These are phyloP conservation scores for Fusarium protoensiforme DNA, from an alignment of 2,329 filamentous ascomycete genomes.

Conservation along the genomic window DNA sequence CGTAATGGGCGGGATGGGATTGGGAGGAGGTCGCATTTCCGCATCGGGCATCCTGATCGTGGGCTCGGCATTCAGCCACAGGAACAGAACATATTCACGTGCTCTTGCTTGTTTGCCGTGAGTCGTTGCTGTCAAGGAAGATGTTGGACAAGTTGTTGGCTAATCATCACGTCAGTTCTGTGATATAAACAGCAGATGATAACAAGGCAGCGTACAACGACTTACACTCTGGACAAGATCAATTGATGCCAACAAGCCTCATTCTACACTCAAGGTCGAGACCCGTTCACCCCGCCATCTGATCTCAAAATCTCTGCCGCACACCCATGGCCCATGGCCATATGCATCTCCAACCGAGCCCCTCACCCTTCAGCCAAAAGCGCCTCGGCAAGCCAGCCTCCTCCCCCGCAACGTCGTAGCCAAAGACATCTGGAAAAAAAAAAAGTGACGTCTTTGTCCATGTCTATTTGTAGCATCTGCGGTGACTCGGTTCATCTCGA, in stretches of 20 bases:
- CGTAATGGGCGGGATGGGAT: not conserved
- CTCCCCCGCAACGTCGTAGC: not conserved
- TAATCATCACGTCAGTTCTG: not conserved
- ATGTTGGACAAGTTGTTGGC: not conserved
- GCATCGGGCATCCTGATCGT: constrained; percentile 36
- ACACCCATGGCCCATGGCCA: constrained; percentile 5
- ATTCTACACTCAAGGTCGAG: not conserved
- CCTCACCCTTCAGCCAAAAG: not conserved
- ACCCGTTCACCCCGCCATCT: constrained; percentile 17
- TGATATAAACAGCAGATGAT: not conserved
- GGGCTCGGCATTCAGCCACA: constrained; percentile 3
- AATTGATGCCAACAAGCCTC: not conserved
- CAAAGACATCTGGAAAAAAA: constrained; percentile 15
- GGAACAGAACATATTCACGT: constrained; percentile 1
- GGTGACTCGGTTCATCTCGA: constrained; percentile 23
- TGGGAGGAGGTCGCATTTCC: constrained; percentile 12
- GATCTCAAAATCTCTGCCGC: constrained; percentile 7
- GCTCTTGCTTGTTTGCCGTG: not conserved
- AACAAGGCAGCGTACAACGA: not conserved
- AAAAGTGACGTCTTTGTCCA: constrained; percentile 23
- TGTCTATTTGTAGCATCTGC: not conserved
- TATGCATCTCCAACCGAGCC: constrained; percentile 10
- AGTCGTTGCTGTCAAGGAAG: not conserved
- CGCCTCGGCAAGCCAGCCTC: constrained; percentile 24
- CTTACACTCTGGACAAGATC: not conserved